Evolutionary conservation across 192 early-diverging fungal species (phyloP), one percentile per base, ranked within the genome.

Genomic region (Rhizoclosmatium globosum): DNA sequence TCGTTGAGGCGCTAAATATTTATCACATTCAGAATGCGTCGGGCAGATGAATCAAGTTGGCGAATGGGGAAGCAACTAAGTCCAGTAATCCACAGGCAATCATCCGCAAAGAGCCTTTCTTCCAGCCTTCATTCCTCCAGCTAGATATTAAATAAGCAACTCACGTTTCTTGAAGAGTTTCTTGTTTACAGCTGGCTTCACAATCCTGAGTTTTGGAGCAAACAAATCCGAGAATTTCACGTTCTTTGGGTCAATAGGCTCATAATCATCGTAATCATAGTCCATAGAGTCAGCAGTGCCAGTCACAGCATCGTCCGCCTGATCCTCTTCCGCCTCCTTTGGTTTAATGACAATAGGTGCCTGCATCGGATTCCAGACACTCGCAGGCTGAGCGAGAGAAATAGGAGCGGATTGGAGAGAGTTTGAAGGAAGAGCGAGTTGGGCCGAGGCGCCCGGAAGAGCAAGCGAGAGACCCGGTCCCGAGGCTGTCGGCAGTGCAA

Each of bases 201-300:
- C n/a, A 13, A 47, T 31, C 56, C 50, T 69, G 47, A 82, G 68
- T 19, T 60, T 7, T 42, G 83, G 70, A 6, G 79, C 70, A 68
- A 84, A 84, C 56, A 84, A 42, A 31, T 82, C 76, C 45, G 76
- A 79, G 74, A 84, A 84, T 43, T 74, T 77, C 11, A 83, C n/a
- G 53, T 38, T 7, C 47, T 4, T 7, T 7, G 44, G 23, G 47
- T 39, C 23, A 31, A 31, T 31, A 31, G 31, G 31, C 31, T 31
- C 31, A 21, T 21, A 39, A 6, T 9, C 60, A 7, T 62, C 60
- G 21, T 9, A 7, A 7, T 62, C 60, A 7, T 9, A 7, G 21
- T 62, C 60, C 6, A 17, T 17, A 17, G 6, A 7, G 50, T 53
- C 50, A 21, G 4, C 11, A 6, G 19, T 4, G 4, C 6, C 23